phyloP scores from a whole-genome alignment of 345 rosid genomes.

The Crucihimalaya himalaica region DNA sequence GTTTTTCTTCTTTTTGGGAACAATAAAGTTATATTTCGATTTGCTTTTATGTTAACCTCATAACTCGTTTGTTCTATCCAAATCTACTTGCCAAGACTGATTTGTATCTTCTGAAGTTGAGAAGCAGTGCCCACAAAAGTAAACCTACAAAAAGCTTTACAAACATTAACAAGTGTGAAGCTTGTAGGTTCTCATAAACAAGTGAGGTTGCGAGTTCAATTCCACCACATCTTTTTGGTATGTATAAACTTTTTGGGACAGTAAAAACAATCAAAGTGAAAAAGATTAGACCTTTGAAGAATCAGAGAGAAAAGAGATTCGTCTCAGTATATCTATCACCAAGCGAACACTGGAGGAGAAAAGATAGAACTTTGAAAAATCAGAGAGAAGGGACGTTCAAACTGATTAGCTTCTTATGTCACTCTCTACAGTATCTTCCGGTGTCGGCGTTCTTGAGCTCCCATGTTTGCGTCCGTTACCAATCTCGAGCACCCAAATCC shows the following conservation, averaged over 20 bases:
- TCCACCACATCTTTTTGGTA: background rate
- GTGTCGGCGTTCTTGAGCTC: constrained; percentile 30
- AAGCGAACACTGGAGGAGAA: background rate
- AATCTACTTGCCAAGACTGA: background rate
- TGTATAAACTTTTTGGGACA: background rate
- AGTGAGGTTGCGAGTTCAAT: background rate
- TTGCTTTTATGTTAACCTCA: background rate
- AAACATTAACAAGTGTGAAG: background rate
- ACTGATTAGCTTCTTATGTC: constrained; percentile 31
- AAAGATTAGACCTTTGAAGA: no score
- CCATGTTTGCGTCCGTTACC: constrained; percentile 40
- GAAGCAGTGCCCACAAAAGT: background rate
- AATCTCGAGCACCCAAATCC: constrained; percentile 23
- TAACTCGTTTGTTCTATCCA: background rate
- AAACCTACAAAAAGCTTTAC: background rate
- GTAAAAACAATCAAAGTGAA: no score
- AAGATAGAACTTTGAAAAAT: background rate
- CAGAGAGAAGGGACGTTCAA: constrained; percentile 12
- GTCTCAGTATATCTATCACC: background rate
- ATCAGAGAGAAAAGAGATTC: background rate
- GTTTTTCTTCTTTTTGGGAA: background rate
- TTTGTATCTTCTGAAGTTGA: background rate
- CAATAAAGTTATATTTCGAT: constrained; percentile 17
- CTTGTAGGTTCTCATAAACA: background rate
- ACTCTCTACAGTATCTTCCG: constrained; percentile 29